Percentiles rank a stretch among this genome's conserved stretches.
These are phyloP conservation scores for Golubevia pallescens DNA, from an alignment of 1,284 basidiomycete species.

Conservation along the genomic window DNA sequence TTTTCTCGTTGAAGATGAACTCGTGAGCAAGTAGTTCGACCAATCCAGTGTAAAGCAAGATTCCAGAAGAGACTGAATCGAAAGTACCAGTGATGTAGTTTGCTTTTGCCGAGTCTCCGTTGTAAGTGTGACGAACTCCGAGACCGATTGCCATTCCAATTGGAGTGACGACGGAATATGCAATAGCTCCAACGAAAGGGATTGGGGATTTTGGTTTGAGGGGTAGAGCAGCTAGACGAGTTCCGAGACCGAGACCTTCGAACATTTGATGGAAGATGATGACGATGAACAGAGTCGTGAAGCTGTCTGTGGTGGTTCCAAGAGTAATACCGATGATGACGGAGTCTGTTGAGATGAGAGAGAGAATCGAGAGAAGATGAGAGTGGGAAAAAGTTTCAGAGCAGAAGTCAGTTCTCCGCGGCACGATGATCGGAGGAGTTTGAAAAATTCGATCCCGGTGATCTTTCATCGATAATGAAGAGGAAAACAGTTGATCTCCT, in stretches of 20 bases:
- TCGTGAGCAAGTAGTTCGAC: constrained; percentile 61
- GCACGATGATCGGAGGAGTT: too few relatives aligned
- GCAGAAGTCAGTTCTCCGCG: neutral
- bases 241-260: constrained; percentile 61
- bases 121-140: constrained; percentile 54
- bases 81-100: constrained; percentile 58
- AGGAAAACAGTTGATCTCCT: too few relatives aligned
- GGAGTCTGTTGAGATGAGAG: constrained; percentile 10
- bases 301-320: constrained; percentile 43
- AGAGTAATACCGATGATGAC: constrained; percentile 62
- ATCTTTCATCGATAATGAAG: too few relatives aligned
- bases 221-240: constrained; percentile 44
- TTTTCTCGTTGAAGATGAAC: constrained; percentile 63
- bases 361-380: too few relatives aligned
- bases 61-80: constrained; percentile 55
- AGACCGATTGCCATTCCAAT: constrained; percentile 61
- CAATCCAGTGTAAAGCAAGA: constrained; percentile 61
- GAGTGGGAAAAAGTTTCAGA: neutral
- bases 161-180: constrained; percentile 57
- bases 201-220: constrained; percentile 24
- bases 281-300: constrained; percentile 50
- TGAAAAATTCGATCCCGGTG: too few relatives aligned
- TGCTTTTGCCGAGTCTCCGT: constrained; percentile 47
- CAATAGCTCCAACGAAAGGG: constrained; percentile 28
- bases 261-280: constrained; percentile 31